A percentile compares a stretch with the other conserved stretches of the same genome.
phyloP scores from a whole-genome alignment of 2,329 filamentous ascomycete species.

The Cladosporium sp. region DNA sequence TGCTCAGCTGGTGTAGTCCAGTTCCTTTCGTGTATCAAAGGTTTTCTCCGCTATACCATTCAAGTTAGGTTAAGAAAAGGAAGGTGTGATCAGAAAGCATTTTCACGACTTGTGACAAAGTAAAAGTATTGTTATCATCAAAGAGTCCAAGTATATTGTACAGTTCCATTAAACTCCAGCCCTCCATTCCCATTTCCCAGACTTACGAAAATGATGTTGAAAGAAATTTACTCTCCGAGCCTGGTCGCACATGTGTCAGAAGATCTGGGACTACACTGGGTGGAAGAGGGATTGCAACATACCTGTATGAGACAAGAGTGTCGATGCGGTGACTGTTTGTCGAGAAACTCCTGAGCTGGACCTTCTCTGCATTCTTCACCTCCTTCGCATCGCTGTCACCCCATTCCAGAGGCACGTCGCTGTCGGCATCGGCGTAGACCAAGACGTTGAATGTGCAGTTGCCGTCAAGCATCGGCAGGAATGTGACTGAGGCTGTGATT shows the following conservation, averaged over 20 bases:
- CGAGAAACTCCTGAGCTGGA: constrained; percentile 92
- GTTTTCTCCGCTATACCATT: too few species aligned
- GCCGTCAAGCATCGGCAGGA: constrained; percentile 86
- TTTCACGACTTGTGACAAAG: too few species aligned
- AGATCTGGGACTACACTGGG: neutral
- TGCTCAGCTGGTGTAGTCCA: too few species aligned
- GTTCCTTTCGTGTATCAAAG: too few species aligned
- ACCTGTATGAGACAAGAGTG: constrained; percentile 88
- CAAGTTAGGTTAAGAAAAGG: too few species aligned
- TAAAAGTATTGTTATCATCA: too few species aligned
- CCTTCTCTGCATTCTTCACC: constrained; percentile 89
- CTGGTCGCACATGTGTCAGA: neutral
- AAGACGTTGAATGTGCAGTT: constrained; percentile 99
- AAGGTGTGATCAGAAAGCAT: too few species aligned
- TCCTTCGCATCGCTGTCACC: constrained; percentile 97
- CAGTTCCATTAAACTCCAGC: neutral
- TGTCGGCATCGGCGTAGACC: constrained; percentile 95
- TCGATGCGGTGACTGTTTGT: constrained; percentile 92
- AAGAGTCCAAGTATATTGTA: neutral
- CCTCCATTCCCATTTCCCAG: neutral
- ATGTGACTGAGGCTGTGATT: constrained; percentile 96
- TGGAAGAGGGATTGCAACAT: constrained; percentile 14
- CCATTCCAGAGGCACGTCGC: constrained; percentile 96
- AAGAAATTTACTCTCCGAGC: neutral
- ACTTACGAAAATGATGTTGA: neutral